phyloP scores from a whole-genome alignment of 2,329 filamentous ascomycete genomes.

The Thelonectria rubi region DNA sequence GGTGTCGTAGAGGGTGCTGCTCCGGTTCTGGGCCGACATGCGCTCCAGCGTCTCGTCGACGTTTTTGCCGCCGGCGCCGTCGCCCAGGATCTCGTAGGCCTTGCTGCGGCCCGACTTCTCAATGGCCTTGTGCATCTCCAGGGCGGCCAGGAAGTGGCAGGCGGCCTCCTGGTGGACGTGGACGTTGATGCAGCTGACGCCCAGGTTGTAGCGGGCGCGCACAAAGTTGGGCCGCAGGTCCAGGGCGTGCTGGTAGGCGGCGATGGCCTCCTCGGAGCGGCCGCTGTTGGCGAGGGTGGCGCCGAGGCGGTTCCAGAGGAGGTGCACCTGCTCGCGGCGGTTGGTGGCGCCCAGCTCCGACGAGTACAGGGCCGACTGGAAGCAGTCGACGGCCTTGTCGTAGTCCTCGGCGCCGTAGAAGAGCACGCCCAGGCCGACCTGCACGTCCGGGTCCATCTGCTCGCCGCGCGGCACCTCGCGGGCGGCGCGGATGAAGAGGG shows the following conservation, averaged over 20 bases:
- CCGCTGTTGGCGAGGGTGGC: constrained; percentile 96
- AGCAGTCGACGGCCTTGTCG: constrained; percentile 98
- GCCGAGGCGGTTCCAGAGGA: constrained; percentile 96
- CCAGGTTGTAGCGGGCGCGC: constrained; percentile 94
- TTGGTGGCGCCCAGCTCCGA: constrained; percentile 87
- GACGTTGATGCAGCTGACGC: constrained; percentile 97
- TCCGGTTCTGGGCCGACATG: constrained; percentile 94
- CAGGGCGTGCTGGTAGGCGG: constrained; percentile 93
- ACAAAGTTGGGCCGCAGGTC: constrained; percentile 95
- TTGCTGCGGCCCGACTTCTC: constrained; percentile 85
- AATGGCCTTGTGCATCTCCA: constrained; percentile 95
- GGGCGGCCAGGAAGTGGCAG: constrained; percentile 87
- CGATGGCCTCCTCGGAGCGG: constrained; percentile 93
- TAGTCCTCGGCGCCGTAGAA: constrained; percentile 99
- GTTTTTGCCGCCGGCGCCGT: constrained; percentile 48
- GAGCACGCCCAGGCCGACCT: constrained; percentile 94
- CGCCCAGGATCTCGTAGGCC: constrained; percentile 82
- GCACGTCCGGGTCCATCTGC: constrained; percentile 98
- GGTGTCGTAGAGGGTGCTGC: constrained; percentile 96
- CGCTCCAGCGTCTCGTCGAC: constrained; percentile 80
- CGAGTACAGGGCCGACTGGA: constrained; percentile 87
- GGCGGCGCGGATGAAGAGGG: constrained; percentile 90
- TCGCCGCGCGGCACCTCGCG: constrained; percentile 91
- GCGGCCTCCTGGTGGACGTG: constrained; percentile 94
- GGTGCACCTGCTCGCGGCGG: constrained; percentile 84